Evolutionary conservation across 257 asterid species (phyloP), one percentile per base, ranked within the genome.

Genomic region (Anisodus tanguticus): DNA sequence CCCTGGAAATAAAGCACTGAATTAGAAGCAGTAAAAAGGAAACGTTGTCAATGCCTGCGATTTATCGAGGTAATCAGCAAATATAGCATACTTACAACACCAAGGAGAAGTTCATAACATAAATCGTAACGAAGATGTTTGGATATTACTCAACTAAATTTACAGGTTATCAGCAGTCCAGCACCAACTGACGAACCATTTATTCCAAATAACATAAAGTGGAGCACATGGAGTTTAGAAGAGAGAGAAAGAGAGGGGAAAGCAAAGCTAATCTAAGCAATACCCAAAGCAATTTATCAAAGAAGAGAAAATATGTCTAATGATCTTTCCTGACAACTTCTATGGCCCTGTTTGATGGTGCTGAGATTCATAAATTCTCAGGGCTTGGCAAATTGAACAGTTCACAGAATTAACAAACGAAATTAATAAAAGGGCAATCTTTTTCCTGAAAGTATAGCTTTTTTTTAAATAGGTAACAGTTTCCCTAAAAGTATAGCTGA

Each of bases 1-100:
- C 93, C 98, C 98, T 94, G 96, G 31, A 51, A 67, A 82, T 16
- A 31, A 68, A 82, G 80, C 19, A 76, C 81, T 12, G 81, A 67
- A 82, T 82, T 68, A 35, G 67, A 31, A 39, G 35, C 67, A 82
- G 39, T 9, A 82, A 4, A 67, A 31, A 53, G 64, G 12, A 51
- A 76, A 19, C 12, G 26, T 15, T 26, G 22, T 4, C 60, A 19
- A 49, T 11, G 60, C 11, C 80, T 19, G 45, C 63, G 26, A 76
- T 59, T 76, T 76, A 76, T 76, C 62, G 10, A 76, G 60, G 64
- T 51, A 76, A 76, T 26, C 81, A 22, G 63, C 47, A 51, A 76
- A 22, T 76, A 76, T 76, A 76, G 26, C 45, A 7, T 76, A 51
- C 26, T 51, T 15, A 76, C 63, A 76, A 51, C 81, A 76, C 26